Conservation (phyloP, 2,329 filamentous ascomycete species). For the Aspergillus bombycis region DNA sequence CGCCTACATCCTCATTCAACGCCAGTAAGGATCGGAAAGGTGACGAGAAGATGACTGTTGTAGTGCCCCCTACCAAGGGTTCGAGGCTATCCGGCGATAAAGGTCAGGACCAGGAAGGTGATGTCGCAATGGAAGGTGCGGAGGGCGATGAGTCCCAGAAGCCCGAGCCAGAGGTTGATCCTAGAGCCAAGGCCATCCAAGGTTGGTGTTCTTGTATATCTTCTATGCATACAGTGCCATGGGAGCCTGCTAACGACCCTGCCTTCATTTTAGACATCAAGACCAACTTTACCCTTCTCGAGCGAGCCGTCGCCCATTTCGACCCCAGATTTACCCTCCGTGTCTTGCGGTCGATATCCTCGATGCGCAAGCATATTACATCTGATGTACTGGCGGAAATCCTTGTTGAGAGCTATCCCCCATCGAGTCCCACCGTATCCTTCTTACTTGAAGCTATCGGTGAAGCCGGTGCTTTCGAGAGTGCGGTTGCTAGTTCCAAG, state of each 20-base stretch:
- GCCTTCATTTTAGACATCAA: slow-evolving; percentile 69
- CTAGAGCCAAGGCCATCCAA: slow-evolving; percentile 55
- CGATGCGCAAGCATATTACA: slow-evolving; percentile 87
- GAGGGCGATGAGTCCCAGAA: slow-evolving; percentile 49
- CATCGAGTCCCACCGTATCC: slow-evolving; percentile 68
- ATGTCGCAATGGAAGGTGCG: slow-evolving; percentile 70
- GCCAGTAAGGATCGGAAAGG: slow-evolving; percentile 68
- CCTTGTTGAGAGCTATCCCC: slow-evolving; percentile 77
- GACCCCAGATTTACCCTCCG: slow-evolving; percentile 94
- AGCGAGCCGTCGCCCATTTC: slow-evolving; percentile 89
- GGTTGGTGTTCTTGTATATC: slow-evolving; percentile 32
- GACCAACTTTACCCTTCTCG: slow-evolving; percentile 87
- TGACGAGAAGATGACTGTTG: slow-evolving; percentile 78
- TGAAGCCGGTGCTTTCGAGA: slow-evolving; percentile 66
- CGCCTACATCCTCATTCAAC: slow-evolving; percentile 58
- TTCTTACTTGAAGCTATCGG: slow-evolving; percentile 71
- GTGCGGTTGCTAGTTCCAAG: slow-evolving; percentile 60
- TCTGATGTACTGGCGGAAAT: slow-evolving; percentile 79
- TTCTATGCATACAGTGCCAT: neutral
- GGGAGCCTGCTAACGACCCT: slow-evolving; percentile 11
- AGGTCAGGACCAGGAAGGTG: slow-evolving; percentile 66
- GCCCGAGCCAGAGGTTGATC: slow-evolving; percentile 47
- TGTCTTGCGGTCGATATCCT: slow-evolving; percentile 92
- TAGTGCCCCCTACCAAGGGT: slow-evolving; percentile 73
- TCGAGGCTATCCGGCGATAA: slow-evolving; percentile 60